These are phyloP conservation scores for Chlamydomonas applanata DNA, from an alignment of 139 green algal species.

Conservation along the genomic window DNA sequence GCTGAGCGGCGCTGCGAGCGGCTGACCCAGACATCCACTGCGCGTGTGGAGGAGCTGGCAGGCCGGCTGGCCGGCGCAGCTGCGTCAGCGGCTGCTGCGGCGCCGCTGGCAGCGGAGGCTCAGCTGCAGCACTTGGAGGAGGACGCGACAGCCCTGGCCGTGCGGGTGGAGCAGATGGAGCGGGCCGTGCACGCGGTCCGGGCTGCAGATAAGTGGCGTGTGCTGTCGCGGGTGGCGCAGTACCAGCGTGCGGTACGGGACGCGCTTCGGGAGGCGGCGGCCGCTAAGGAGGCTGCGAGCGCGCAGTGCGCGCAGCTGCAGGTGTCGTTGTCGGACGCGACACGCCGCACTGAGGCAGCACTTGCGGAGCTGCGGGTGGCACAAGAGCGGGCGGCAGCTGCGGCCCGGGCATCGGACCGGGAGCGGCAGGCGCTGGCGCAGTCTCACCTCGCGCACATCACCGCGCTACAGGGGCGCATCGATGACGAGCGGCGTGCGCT, in stretches of 20 bases:
- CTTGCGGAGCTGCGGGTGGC: background rate
- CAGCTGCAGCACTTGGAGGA: conserved; percentile 21
- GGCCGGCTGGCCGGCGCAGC: conserved; percentile 8
- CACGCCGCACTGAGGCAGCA: background rate
- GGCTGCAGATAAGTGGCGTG: background rate
- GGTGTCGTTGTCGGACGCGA: background rate
- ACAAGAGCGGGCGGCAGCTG: background rate
- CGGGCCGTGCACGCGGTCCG: background rate
- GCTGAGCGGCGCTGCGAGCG: conserved; percentile 16
- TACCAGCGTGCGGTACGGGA: conserved; percentile 8
- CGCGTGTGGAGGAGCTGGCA: conserved; percentile 12
- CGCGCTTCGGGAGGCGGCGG: background rate
- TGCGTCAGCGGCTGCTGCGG: background rate
- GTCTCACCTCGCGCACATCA: conserved; percentile 18
- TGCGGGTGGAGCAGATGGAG: conserved; percentile 3
- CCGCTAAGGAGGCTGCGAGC: background rate
- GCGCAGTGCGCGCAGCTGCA: background rate
- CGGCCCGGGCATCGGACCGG: conserved; percentile 1
- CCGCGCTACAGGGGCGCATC: conserved; percentile 21
- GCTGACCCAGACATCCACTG: background rate
- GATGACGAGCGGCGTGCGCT: conserved; percentile 20
- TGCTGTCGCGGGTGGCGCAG: background rate
- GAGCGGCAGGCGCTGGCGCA: conserved; percentile 20
- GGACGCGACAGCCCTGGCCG: conserved; percentile 23
- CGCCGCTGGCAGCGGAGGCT: background rate